Conservation (phyloP, 805 yeast species). For the Teunomyces atbi region DNA sequence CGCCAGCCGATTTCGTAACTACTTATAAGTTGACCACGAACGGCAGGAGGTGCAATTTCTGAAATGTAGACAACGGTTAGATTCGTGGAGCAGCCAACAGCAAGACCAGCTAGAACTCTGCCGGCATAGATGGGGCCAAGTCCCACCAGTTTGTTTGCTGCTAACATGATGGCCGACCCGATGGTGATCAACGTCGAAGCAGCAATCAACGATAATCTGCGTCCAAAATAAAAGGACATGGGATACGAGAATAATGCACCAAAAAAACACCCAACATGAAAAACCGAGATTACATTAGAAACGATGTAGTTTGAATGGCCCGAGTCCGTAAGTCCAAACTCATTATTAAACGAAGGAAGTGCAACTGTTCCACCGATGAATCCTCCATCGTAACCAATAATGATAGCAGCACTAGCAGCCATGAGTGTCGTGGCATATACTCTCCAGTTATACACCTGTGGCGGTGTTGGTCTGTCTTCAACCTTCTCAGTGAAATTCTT, state of each 20-base stretch:
- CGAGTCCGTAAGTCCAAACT: conserved; percentile 28
- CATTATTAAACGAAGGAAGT: conserved; percentile 27
- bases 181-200: conserved; percentile 33
- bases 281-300: conserved; percentile 37
- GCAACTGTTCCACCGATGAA: conserved; percentile 42
- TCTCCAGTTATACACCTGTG: conserved; percentile 34
- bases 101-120: conserved; percentile 35
- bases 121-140: conserved; percentile 39
- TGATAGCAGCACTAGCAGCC: conserved; percentile 40
- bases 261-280: conserved; percentile 41
- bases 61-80: conserved; percentile 36
- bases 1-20: conserved; percentile 40
- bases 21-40: conserved; percentile 32
- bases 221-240: conserved; percentile 31
- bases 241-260: conserved; percentile 40
- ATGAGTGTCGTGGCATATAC: conserved; percentile 34
- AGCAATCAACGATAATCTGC: conserved; percentile 28
- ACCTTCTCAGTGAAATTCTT: conserved; percentile 26
- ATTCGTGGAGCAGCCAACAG: conserved; percentile 36
- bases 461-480: conserved; percentile 41
- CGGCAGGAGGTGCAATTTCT: conserved; percentile 36
- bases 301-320: conserved; percentile 20
- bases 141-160: conserved; percentile 23
- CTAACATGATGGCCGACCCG: conserved; percentile 39
- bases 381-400: conserved; percentile 42